These are phyloP conservation scores for Exophiala mesophila DNA, from an alignment of 2,329 filamentous ascomycete species.

Conservation along the genomic window DNA sequence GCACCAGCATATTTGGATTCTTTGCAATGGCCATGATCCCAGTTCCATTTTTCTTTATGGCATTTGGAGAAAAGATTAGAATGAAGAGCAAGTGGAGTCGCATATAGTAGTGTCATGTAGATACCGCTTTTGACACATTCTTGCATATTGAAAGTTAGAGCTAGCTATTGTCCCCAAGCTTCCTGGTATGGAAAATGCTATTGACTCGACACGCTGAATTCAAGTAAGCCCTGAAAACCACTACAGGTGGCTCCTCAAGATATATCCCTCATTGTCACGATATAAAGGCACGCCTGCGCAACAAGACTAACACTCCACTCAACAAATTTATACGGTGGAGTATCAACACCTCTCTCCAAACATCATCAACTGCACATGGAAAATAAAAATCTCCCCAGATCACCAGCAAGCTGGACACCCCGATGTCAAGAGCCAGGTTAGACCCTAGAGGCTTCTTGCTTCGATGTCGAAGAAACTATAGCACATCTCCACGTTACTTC, in stretches of 20 bases:
- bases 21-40: conserved; percentile 42
- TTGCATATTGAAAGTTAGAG: no score
- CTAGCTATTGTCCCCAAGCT: no score
- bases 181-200: no score
- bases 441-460: conserved; percentile 15
- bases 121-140: no score
- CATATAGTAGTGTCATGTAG: no score
- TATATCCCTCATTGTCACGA: no score
- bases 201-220: no score
- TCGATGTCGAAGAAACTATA: conserved; percentile 19
- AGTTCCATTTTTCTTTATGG: conserved; percentile 43
- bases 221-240: no score
- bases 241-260: no score
- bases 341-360: background rate
- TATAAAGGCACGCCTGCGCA: no score
- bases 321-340: background rate
- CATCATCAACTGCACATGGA: background rate
- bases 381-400: background rate
- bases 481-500: conserved; percentile 3
- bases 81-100: conserved; percentile 37
- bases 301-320: no score
- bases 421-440: conserved; percentile 10
- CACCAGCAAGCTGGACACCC: background rate
- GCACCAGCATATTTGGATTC: conserved; percentile 43
- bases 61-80: conserved; percentile 38